Evolutionary conservation across 495 filamentous ascomycete genomes (phyloP), one percentile per base, ranked within the genome.

Genomic region (Collariella sp.): DNA sequence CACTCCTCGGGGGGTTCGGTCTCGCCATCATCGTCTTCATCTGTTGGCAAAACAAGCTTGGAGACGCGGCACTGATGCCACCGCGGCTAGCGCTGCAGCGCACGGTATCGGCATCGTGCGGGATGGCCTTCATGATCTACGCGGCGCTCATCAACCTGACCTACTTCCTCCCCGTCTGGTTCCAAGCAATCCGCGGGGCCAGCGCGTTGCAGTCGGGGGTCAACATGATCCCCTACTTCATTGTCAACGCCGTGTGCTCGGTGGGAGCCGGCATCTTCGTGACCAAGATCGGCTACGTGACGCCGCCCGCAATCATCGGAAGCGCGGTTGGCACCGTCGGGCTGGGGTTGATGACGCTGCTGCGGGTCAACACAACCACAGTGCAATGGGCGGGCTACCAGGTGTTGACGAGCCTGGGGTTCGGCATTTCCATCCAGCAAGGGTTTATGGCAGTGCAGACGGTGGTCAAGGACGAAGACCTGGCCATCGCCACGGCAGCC

Each of bases 131-230:
- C 55, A 57, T 61, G 60, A 56, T 57, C n/a, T 62, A 62, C 26
- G 64, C 57, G n/a, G 53, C 58, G 22, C 39, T 83, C 26, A 66
- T 67, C 55, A 84, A 77, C 77, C 79, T 85, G 62, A 82, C 83
- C 47, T 78, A 79, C 68, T 66, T 70, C 34, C 26, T 67, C 22
- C 62, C 66, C 18, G 51, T 77, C 78, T 88, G 80, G 80, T 87
- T 88, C 70, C 85, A 88, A 55, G 83, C 84, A 4, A 79, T 90
- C 66, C 81, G 85, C 54, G 76, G 74, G 43, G 78, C 76, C n/a
- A 72, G 74, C 0, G 80, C 87, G 13, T 75, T 78, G 7, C 72
- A 77, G 45, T 86, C 84, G 5, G 87, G 87, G 15, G 80, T 89
- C 59, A 74, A 79, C 60, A 83, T 78, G 47, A 68, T 89, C 9